These are phyloP conservation scores for Boletus bicolor DNA, from an alignment of 768 basidiomycete genomes.

Conservation along the genomic window DNA sequence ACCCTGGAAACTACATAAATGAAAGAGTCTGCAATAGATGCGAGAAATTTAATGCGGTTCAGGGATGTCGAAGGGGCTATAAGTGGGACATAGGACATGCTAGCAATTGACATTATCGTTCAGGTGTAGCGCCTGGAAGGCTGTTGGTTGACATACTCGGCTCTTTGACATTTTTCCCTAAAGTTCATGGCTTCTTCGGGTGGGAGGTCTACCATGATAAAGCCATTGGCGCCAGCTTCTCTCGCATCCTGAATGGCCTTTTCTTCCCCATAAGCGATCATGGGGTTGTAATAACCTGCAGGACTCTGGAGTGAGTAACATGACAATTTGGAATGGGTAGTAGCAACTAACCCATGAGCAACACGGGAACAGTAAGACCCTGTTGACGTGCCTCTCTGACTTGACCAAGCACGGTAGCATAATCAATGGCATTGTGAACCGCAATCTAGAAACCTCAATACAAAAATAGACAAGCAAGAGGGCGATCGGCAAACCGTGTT, in stretches of 20 bases:
- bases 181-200: slow-evolving; percentile 94
- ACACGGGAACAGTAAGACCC: slow-evolving; percentile 80
- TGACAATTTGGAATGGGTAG: background rate
- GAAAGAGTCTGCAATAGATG: slow-evolving; percentile 93
- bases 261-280: slow-evolving; percentile 94
- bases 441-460: slow-evolving; percentile 59
- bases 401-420: slow-evolving; percentile 66
- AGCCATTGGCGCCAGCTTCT: slow-evolving; percentile 93
- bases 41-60: slow-evolving; percentile 83
- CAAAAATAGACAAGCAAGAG: background rate
- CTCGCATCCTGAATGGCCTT: slow-evolving; percentile 87
- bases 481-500: slow-evolving; percentile 62
- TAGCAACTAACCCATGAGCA: slow-evolving; percentile 36
- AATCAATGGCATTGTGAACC: slow-evolving; percentile 76
- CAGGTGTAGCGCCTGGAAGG: background rate
- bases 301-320: background rate
- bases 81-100: slow-evolving; percentile 91
- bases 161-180: slow-evolving; percentile 78
- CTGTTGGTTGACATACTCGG: slow-evolving; percentile 54
- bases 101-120: slow-evolving; percentile 30
- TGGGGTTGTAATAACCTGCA: slow-evolving; percentile 94
- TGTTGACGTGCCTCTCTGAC: slow-evolving; percentile 75
- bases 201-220: slow-evolving; percentile 96
- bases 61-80: slow-evolving; percentile 93
- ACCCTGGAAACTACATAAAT: slow-evolving; percentile 99